These are phyloP conservation scores for Epichloe baconii DNA, from an alignment of 2,329 filamentous ascomycete species.

Conservation along the genomic window DNA sequence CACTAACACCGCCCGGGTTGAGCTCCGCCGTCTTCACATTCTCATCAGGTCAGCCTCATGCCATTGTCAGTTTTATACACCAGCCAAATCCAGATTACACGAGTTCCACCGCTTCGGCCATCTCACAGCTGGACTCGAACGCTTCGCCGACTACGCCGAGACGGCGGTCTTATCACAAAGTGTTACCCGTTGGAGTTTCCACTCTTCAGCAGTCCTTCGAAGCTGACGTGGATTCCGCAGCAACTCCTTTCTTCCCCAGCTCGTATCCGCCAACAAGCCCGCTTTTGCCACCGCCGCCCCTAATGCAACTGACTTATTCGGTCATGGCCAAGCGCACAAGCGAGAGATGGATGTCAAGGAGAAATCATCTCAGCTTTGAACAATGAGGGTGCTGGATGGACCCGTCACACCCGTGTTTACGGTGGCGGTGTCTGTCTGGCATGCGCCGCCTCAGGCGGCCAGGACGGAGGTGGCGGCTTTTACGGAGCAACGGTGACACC, in stretches of 20 bases:
- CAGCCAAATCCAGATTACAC: constrained; percentile 38
- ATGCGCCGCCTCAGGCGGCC: constrained; percentile 34
- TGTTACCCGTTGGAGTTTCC: constrained; percentile 23
- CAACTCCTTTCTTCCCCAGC: constrained; percentile 28
- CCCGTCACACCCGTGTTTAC: constrained; percentile 45
- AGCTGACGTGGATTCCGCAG: constrained; percentile 13
- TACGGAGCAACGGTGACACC: constrained; percentile 41
- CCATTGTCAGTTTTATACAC: constrained; percentile 27
- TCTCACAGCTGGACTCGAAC: constrained; percentile 13
- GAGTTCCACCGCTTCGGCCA: constrained; percentile 20
- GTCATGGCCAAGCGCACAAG: constrained; percentile 12
- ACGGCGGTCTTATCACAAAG: constrained; percentile 30
- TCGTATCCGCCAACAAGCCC: constrained; percentile 37
- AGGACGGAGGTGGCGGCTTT: constrained; percentile 34
- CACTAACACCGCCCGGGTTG: constrained; percentile 35
- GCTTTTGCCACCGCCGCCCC: constrained; percentile 35
- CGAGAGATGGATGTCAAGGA: constrained; percentile 30
- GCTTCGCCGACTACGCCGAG: constrained; percentile 21
- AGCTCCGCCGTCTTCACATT: constrained; percentile 30
- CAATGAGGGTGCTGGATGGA: constrained; percentile 37
- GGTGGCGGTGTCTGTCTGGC: constrained; percentile 44
- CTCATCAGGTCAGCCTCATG: constrained; percentile 20
- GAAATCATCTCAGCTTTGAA: constrained; percentile 38
- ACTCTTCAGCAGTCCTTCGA: constrained; percentile 12
- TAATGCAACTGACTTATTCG: constrained; percentile 8